Percentiles rank a stretch among this genome's conserved stretches.
phyloP scores from a whole-genome alignment of 148 eudicot species.

The Persicaria maculosa region DNA sequence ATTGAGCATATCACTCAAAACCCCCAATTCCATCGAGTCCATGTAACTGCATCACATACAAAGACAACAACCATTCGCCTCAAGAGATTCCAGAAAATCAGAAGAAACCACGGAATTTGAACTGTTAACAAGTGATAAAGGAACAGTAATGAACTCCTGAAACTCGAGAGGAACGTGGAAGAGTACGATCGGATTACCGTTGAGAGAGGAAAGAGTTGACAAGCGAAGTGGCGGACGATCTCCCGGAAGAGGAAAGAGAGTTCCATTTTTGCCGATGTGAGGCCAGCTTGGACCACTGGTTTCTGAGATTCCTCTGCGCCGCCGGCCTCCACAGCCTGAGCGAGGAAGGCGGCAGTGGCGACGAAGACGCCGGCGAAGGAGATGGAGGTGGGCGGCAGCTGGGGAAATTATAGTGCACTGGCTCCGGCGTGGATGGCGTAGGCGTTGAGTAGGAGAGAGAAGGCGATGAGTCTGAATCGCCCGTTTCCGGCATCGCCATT shows the following conservation, averaged over 20 bases:
- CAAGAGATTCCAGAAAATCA: not conserved
- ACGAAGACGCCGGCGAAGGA: conserved; percentile 7
- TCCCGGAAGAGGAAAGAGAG: conserved; percentile 38
- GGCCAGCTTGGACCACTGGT: conserved; percentile 79
- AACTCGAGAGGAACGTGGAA: not conserved
- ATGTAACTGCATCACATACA: conserved; percentile 41
- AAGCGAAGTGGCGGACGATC: conserved; percentile 58
- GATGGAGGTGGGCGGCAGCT: not conserved
- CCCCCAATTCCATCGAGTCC: conserved; percentile 78
- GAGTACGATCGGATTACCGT: conserved; percentile 21
- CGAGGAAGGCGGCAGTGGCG: conserved; percentile 25
- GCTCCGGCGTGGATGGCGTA: conserved; percentile 11
- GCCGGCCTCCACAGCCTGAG: conserved; percentile 69
- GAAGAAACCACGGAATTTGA: not conserved
- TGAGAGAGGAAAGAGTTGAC: conserved; percentile 66
- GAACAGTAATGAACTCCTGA: not conserved
- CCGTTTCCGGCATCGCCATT: not conserved
- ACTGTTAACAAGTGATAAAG: not conserved
- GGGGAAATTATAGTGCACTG: not conserved
- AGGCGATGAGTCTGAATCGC: not conserved
- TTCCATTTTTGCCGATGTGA: conserved; percentile 43
- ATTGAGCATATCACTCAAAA: conserved; percentile 65
- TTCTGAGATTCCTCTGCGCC: conserved; percentile 78
- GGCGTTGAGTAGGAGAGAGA: not conserved
- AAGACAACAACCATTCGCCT: not conserved